A percentile compares a stretch with the other conserved stretches of the same genome.
Conservation (phyloP, 805 yeast species). For the Schizosaccharomyces octosporus region DNA sequence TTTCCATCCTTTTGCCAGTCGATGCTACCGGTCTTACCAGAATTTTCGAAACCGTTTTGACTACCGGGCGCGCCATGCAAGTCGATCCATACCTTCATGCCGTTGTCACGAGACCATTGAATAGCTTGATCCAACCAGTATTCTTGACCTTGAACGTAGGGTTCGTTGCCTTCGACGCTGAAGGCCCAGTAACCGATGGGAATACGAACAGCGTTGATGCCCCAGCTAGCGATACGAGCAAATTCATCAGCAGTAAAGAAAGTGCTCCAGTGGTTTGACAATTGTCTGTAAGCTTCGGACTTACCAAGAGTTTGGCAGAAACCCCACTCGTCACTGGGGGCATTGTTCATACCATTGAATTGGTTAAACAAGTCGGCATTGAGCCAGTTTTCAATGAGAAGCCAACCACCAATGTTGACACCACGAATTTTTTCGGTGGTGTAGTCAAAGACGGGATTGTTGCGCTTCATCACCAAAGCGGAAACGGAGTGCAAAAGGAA, state of each 20-base stretch:
- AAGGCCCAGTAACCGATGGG: conserved; percentile 88
- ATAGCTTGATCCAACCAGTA: conserved; percentile 51
- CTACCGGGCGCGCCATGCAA: conserved; percentile 93
- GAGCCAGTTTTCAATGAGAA: conserved; percentile 34
- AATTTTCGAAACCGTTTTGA: conserved; percentile 87
- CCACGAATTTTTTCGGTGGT: conserved; percentile 6
- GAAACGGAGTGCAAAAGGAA: neutral
- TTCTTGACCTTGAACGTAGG: conserved; percentile 67
- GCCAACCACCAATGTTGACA: conserved; percentile 77
- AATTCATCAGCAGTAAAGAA: conserved; percentile 58
- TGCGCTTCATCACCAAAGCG: neutral
- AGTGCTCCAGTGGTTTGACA: conserved; percentile 50
- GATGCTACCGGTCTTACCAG: conserved; percentile 48
- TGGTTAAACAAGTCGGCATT: conserved; percentile 31
- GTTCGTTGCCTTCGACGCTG: conserved; percentile 32
- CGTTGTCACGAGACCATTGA: conserved; percentile 40
- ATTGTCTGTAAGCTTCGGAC: conserved; percentile 25
- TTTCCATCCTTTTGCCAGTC: conserved; percentile 32
- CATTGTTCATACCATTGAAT: conserved; percentile 41
- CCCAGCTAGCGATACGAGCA: conserved; percentile 26
- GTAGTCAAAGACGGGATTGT: conserved; percentile 1
- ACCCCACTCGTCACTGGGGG: conserved; percentile 53
- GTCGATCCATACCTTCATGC: conserved; percentile 67
- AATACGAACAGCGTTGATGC: conserved; percentile 65
- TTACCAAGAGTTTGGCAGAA: conserved; percentile 35